Percentiles rank a stretch among this genome's conserved stretches.
phyloP scores from a whole-genome alignment of 441 rosid species.

The Syzygium malaccense region DNA sequence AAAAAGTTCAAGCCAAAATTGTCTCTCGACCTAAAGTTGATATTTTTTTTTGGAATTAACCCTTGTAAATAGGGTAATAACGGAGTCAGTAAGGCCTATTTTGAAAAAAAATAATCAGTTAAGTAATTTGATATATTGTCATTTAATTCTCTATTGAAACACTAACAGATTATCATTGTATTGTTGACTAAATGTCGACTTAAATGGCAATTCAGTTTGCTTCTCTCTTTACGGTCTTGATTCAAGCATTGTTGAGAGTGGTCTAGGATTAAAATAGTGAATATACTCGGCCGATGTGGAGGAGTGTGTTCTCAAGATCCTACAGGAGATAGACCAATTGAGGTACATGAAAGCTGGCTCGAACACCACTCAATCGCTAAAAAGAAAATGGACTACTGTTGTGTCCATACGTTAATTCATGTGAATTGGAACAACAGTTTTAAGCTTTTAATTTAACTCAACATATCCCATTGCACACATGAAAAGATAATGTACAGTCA shows the following conservation, averaged over 20 bases:
- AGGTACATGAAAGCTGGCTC: background rate
- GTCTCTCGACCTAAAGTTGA: too few relatives aligned
- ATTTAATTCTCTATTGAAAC: background rate
- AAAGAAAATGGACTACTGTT: background rate
- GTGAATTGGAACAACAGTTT: background rate
- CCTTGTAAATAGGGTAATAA: background rate
- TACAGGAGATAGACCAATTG: background rate
- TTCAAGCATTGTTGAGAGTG: background rate
- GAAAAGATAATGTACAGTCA: background rate
- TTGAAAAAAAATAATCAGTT: background rate
- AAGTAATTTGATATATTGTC: background rate
- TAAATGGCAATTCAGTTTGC: background rate
- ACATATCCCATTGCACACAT: background rate
- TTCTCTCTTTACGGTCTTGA: background rate
- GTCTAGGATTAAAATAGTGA: fast-evolving
- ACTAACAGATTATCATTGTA: background rate
- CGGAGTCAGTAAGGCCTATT: background rate
- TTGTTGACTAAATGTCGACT: background rate
- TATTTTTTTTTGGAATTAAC: too few relatives aligned
- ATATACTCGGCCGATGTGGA: background rate
- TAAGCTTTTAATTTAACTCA: background rate
- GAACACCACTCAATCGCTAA: background rate
- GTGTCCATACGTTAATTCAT: background rate
- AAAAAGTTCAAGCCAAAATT: too few relatives aligned
- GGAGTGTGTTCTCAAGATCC: background rate